Conservation (phyloP, 305 asterid genomes). For the Solanum aculeatissimum region DNA sequence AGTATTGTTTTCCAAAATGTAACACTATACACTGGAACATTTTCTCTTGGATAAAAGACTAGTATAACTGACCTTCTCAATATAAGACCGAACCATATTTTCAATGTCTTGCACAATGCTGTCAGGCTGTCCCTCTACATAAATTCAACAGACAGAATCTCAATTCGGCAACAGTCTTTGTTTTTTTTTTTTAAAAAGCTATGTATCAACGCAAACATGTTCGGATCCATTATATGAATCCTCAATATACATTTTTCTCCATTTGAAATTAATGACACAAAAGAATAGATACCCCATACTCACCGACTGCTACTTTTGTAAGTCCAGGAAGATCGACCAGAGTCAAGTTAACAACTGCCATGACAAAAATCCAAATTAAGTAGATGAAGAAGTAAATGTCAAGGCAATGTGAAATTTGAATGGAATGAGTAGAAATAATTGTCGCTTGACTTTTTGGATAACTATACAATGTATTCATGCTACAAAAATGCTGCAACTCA, state of each 20-base stretch:
- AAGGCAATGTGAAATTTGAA: conserved; percentile 10
- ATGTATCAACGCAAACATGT: neutral
- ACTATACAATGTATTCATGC: neutral
- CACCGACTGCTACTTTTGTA: conserved; percentile 80
- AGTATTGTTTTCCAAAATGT: neutral
- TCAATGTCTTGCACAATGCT: conserved; percentile 79
- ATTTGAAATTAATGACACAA: conserved; percentile 24
- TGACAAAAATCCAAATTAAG: neutral
- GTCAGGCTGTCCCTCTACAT: conserved; percentile 84
- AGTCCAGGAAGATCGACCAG: conserved; percentile 81
- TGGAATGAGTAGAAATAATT: neutral
- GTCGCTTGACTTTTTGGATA: neutral
- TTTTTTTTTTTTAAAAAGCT: neutral
- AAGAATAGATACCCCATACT: conserved; percentile 10
- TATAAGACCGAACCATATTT: conserved; percentile 70
- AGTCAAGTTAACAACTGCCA: conserved; percentile 71
- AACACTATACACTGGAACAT: neutral
- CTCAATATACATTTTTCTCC: neutral
- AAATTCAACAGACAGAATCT: neutral
- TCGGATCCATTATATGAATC: neutral
- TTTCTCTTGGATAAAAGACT: neutral
- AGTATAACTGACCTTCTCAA: conserved; percentile 56
- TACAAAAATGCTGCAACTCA: neutral
- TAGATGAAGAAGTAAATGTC: neutral
- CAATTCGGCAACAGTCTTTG: neutral